These are phyloP conservation scores for Clonostachys rhizophaga DNA, from an alignment of 2,329 filamentous ascomycete genomes.

Conservation along the genomic window DNA sequence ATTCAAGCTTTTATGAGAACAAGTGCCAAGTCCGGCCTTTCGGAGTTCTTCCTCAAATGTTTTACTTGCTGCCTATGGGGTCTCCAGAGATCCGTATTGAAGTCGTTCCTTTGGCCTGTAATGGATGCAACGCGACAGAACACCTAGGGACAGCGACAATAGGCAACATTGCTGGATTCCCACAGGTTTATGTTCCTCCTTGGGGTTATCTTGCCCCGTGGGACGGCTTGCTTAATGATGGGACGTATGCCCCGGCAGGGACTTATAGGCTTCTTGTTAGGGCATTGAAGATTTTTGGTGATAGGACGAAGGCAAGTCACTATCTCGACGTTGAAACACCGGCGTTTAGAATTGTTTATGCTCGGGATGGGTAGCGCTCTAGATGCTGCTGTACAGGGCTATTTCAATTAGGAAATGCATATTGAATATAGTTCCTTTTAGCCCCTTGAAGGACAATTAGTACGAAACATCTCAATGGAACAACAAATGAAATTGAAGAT, in stretches of 20 bases:
- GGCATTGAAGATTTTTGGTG: conserved; percentile 46
- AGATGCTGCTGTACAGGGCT: too few relatives aligned
- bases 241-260: conserved; percentile 40
- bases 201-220: conserved; percentile 21
- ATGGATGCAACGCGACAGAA: conserved; percentile 18
- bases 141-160: conserved; percentile 31
- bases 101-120: conserved; percentile 30
- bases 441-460: too few relatives aligned
- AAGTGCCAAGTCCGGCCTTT: too few relatives aligned
- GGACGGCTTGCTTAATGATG: conserved; percentile 40
- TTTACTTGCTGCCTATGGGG: too few relatives aligned
- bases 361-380: background rate
- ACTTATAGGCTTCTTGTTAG: conserved; percentile 42
- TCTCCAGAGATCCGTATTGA: conserved; percentile 32
- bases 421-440: too few relatives aligned
- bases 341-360: conserved; percentile 38
- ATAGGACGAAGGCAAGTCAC: conserved; percentile 32
- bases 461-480: too few relatives aligned
- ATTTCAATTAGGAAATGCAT: too few relatives aligned
- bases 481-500: too few relatives aligned
- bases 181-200: conserved; percentile 22
- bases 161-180: conserved; percentile 35
- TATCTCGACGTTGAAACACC: conserved; percentile 38
- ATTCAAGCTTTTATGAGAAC: too few relatives aligned
- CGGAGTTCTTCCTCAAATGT: too few relatives aligned